Base-by-base conservation (phyloP, 345 rosid species). In the Euphorbia peplus region DNA sequence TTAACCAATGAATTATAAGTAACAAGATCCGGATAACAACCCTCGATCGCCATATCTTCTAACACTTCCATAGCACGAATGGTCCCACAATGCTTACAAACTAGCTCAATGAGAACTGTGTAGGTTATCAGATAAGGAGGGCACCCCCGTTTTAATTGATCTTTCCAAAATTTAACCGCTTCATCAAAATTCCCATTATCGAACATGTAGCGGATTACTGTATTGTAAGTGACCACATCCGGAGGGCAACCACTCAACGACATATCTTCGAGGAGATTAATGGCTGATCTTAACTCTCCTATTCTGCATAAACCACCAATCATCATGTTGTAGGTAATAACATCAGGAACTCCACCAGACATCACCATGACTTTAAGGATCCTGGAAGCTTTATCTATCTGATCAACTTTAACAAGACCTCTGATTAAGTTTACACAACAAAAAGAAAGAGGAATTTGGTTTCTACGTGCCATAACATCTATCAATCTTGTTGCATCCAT, bases 341-440 rank as follows among this genome's bases (percentile, higher is more conserved):
- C 80, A 79, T 92, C 95, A 14, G 90, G 93, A 73, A 88, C 64
- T 35, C 91, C 95, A 79, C 98, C 93, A 46, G 96, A 92, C 88
- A 88, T 83, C 30, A 88, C 83, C 95, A 92, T 84, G 61, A 86
- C 70, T 70, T 81, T 76, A 71, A 90, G 84, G 70, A 90, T 67
- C 52, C 56, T 69, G 26, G 76, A 67, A 60, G 96, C 98, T 79
- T 85, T 84, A 32, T 90, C 91, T 44, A 83, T 70, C 73, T 70
- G 76, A 67, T 82, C 83, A 25, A 81, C 72, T 67, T 78, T 87
- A 28, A 73, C 48, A 39, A 90, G 79, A 37, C 98, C 95, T 50
- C 96, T 87, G 47, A 88, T 82, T 74, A 88, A 74, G 86, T 86
- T 85, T 60, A 48, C 75, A 80, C 96, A 92, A 62, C 86, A 87